Base-by-base conservation (phyloP, 306 rosid species). In the Senna tora region DNA sequence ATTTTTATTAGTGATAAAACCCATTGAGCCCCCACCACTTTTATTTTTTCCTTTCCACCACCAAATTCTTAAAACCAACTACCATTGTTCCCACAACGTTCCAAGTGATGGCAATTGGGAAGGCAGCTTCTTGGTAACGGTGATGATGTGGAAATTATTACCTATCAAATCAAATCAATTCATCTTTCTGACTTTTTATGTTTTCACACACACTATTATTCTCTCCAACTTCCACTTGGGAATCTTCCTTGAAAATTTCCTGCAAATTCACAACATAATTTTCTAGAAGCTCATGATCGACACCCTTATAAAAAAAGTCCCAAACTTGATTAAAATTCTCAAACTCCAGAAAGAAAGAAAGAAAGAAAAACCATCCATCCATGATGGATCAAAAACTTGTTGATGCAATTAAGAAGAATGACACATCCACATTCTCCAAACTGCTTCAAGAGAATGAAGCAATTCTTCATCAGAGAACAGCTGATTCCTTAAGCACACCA, bases 361-460 rank as follows among this genome's bases (percentile, higher is more conserved):
- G n/a, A n/a, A n/a, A n/a, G n/a, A n/a, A n/a, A n/a, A n/a, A n/a
- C n/a, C n/a, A 25, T 25, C 3, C 1, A 25, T 25, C 30, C 25
- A 56, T 56, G 64, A 90, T 87, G 96, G 91, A 89, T 73, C 54
- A 67, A 2, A 76, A 56, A n/a, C 57, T 91, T 49, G 39, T 80
- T 13, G 83, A 79, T 30, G 83, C 93, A 9, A 65, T 91, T 4
- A 65, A 47, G 75, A 52, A 34, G 55, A 80, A 87, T 17, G 87
- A 87, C 58, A 46, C 50, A 0, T 6, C 77, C 17, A 64, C 86
- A 21, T 82, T 91, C 38, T 63, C 55, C 50, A 67, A 55, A 41
- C 65, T 87, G 9, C 65, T 84, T 43, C 75, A 77, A 9, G 84
- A 76, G 56, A 73, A 78, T 9, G 70, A 82, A 67, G 88, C 73